Evolutionary conservation across 2,329 filamentous ascomycete genomes (phyloP), one percentile per base, ranked within the genome.

Genomic region (Hymenoscyphus repandus): DNA sequence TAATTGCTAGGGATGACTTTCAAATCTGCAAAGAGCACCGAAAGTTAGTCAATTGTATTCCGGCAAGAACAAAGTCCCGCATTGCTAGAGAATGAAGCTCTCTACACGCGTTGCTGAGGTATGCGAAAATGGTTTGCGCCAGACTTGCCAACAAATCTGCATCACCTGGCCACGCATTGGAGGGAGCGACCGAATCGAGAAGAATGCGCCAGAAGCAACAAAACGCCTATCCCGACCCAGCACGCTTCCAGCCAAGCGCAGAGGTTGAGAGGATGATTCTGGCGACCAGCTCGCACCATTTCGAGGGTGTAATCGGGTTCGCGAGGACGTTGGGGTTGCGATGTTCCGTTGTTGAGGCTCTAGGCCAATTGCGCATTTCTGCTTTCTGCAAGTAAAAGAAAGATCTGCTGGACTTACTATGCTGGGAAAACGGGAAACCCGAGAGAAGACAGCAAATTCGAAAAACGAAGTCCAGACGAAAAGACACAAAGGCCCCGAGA

Each of bases 381-480:
- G 45, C 36, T 30, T 31, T 51, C 52, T 40, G 18, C 39, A 27
- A 13, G 31, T 32, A 18, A 11, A 31, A 7, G 30, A 30, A 18
- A 36, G 36, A 6, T 30, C 45, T 47, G 9, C 33, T 27, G 30
- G 5, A 45, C 42, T 45, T 33, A 47, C 45, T 47, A 47, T 62
- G 59, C 52, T 57, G 49, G 51, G 56, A 64, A 62, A 63, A 56
- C 55, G 58, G 54, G 52, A 49, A 58, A 56, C 59, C 56, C 53
- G 58, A 54, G 47, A 51, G 55, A 51, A 64, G 62, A 58, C 58
- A 61, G 61, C 44, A 59, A 68, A 66, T 62, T 63, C 59, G 61
- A 63, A 59, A 67, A 66, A n/a, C 59, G 64, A 61, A 59, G 58
- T 60, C 63, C 63, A 64, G 60, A 66, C 60, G 58, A 63, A 66